Evolutionary conservation across 306 rosid species (phyloP), one percentile per base, ranked within the genome.

Genomic region (Delonix regia): DNA sequence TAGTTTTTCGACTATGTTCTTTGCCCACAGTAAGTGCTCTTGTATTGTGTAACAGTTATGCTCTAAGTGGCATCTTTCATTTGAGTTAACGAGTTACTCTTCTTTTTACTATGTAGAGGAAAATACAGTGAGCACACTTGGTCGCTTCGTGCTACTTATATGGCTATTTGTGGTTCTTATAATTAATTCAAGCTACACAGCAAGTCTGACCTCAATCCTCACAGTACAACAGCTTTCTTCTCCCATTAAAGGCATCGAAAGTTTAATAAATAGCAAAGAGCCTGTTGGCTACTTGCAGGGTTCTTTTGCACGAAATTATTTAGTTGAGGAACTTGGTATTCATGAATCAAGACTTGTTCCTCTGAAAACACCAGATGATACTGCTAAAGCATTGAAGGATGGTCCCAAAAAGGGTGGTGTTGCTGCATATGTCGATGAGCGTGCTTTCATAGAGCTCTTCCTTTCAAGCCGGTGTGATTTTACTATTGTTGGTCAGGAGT

Each of bases 151-250:
- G 68, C 87, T 96, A 55, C 83, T 96, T 27, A 84, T 93, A 84
- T 96, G 99, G 99, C 76, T 96, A 75, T 96, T 93, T 80, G 97
- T 96, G 16, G 94, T 96, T 82, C 96, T 96, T 3, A 93, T 96
- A 76, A 90, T 96, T 77, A 93, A 86, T 78, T 96, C 99, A 9
- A 96, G 98, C 88, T 96, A 96, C 86, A 93, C 98, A 1, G 99
- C 99, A 55, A 96, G 96, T 81, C 66, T 96, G 91, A 96, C 98
- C 78, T 96, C 99, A 75, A 96, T 96, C 83, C 96, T 96, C 72
- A 96, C 99, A 5, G 99, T 93, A 76, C 93, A 96, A 70, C 86
- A 88, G 83, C 98, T 96, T 76, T 82, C 94, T 78, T 96, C 94
- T 74, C 78, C 96, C 75, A 63, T 96, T 61, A 88, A 93, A 83